Evolutionary conservation across 306 rosid genomes (phyloP), one percentile per base, ranked within the genome.

Genomic region (Prunus kanzakura): DNA sequence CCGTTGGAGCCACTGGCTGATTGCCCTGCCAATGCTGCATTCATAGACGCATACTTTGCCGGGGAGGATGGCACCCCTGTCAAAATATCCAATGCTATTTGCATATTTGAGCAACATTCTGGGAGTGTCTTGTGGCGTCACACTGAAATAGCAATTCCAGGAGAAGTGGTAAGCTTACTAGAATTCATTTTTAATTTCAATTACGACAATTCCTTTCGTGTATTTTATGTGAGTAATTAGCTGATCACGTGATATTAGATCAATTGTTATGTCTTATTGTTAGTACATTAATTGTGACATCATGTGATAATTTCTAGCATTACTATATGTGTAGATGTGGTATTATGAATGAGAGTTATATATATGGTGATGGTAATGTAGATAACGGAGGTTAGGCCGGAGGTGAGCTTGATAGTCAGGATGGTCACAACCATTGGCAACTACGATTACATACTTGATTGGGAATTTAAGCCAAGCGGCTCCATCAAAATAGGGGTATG

Each of bases 71-170:
- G 88, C 1, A 54, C 56, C 0, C 92, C 89, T 32, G 87, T 89
- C 2, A 67, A 83, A 19, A 86, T 79, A 49, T 0, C 84, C 0
- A 88, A 91, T 57, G 85, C 95, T 1, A 71, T 91, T 9, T 89
- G 97, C 50, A 79, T 91, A 13, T 91, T 89, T n/a, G 97, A 91
- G 52, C 80, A 56, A 25, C 58, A 82, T 56, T 85, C 85, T 7
- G 88, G 91, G 4, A 79, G 84, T 52, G 78, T 86, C 72, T 76
- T 86, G 90, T 91, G 96, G 96, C 93, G 93, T 43, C 93, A 89
- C 77, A 79, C 93, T 16, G 90, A 87, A 75, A 18, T 9, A 0
- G 73, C 1, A 8, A 51, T 87, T 58, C 83, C 85, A 2, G 19
- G 73, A 10, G 64, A 80, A 71, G 15, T 18, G 69, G 87, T 86